phyloP scores from a whole-genome alignment of 371 early-diverging fungal genomes.

The Mucor plumbeus region DNA sequence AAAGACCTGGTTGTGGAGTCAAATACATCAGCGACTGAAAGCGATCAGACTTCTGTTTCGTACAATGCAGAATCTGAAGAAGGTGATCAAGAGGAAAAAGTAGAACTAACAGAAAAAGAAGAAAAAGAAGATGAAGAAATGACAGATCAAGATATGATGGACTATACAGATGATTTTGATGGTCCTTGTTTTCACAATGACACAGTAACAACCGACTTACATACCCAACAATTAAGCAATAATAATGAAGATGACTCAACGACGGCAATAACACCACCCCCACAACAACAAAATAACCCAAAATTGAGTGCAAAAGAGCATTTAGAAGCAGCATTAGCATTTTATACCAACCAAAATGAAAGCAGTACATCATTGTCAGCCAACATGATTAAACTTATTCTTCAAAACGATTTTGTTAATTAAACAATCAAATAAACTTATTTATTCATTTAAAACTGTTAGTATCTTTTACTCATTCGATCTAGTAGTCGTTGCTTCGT shows the following conservation, averaged over 20 bases:
- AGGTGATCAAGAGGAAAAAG: background rate
- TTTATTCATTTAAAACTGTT: conserved; percentile 1
- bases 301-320: conserved; percentile 21
- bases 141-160: background rate
- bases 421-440: background rate
- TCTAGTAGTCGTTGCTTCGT: conserved; percentile 16
- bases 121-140: background rate
- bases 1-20: background rate
- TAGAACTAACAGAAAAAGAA: background rate
- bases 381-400: conserved; percentile 26
- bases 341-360: conserved; percentile 19
- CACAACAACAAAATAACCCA: background rate
- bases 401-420: conserved; percentile 26
- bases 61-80: background rate
- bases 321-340: conserved; percentile 25
- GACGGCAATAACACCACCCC: background rate
- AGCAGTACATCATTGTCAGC: conserved; percentile 23
- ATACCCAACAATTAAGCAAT: background rate
- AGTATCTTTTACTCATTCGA: conserved; percentile 6
- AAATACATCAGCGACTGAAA: background rate
- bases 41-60: background rate
- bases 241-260: background rate
- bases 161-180: conserved; percentile 4
- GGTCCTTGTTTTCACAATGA: background rate
- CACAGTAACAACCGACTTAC: background rate